Evolutionary conservation across 2,329 filamentous ascomycete genomes (phyloP).

Genomic region (Aspergillus proliferans): DNA sequence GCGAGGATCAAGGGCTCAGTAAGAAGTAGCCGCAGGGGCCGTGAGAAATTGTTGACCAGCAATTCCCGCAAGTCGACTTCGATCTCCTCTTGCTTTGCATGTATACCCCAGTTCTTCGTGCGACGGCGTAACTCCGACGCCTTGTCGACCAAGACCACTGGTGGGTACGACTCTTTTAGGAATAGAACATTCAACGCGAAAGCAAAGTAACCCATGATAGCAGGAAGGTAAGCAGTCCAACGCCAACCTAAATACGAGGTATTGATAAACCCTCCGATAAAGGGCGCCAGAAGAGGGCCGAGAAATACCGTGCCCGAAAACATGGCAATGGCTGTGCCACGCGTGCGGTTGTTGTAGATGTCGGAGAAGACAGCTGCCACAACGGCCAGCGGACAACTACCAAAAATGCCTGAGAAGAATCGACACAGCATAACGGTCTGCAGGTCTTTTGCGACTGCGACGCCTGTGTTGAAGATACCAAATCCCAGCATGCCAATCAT

Average conservation of each 20-base stretch:
- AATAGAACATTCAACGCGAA: conserved; percentile 49
- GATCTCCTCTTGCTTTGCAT: conserved; percentile 47
- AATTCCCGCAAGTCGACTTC: conserved; percentile 43
- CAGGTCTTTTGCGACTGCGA: conserved; percentile 35
- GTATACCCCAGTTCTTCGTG: conserved; percentile 53
- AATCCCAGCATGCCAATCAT: conserved; percentile 35
- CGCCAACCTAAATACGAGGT: conserved; percentile 43
- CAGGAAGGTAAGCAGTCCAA: conserved; percentile 45
- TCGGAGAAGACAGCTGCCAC: conserved; percentile 38
- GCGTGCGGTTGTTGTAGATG: conserved; percentile 41
- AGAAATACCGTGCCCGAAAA: conserved; percentile 44
- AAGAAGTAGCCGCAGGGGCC: conserved; percentile 29
- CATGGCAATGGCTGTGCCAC: conserved; percentile 38
- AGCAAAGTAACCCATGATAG: conserved; percentile 64
- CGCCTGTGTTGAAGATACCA: conserved; percentile 41
- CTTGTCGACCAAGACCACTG: conserved; percentile 48
- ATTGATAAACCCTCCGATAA: conserved; percentile 45
- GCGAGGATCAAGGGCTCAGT: conserved; percentile 33
- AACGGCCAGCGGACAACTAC: conserved; percentile 36
- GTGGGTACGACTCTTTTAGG: conserved; percentile 49
- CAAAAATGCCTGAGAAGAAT: conserved; percentile 43
- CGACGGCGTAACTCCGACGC: conserved; percentile 44
- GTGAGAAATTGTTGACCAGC: conserved; percentile 41
- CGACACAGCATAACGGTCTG: conserved; percentile 37
- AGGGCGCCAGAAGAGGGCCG: conserved; percentile 43